A percentile compares a stretch with the other conserved stretches of the same genome.
phyloP scores from a whole-genome alignment of 805 yeast species.

The Yamadazyma tumulicola region DNA sequence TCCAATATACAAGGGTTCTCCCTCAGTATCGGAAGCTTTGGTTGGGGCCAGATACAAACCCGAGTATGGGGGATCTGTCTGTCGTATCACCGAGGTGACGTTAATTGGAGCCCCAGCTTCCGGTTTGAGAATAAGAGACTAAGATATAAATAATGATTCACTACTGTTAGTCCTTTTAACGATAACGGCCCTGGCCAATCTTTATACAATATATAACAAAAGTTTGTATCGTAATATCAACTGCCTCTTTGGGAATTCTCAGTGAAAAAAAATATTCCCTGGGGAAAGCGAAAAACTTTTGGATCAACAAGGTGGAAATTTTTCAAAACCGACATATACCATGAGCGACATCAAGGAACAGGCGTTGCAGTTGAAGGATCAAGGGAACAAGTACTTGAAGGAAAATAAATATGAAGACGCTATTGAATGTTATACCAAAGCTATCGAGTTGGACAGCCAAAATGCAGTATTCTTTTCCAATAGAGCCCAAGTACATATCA shows the following conservation, averaged over 20 bases:
- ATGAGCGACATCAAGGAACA: slow-evolving; percentile 9
- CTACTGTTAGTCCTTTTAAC: too few species aligned
- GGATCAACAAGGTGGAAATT: too few species aligned
- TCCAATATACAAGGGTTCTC: slow-evolving; percentile 81
- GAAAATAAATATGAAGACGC: slow-evolving; percentile 63
- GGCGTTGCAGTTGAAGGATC: slow-evolving; percentile 55
- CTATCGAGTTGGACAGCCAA: slow-evolving; percentile 59
- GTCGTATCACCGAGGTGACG: slow-evolving; percentile 72
- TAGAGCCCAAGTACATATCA: slow-evolving; percentile 86
- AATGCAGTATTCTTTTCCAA: slow-evolving; percentile 74
- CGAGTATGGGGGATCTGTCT: slow-evolving; percentile 72
- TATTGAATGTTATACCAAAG: slow-evolving; percentile 65
- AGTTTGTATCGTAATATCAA: too few species aligned
- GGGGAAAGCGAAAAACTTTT: too few species aligned
- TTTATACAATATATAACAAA: too few species aligned
- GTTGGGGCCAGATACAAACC: slow-evolving; percentile 86
- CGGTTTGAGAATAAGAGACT: slow-evolving; percentile 61
- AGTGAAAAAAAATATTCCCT: too few species aligned
- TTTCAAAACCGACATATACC: too few species aligned
- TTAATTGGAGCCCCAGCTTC: slow-evolving; percentile 88
- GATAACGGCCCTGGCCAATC: too few species aligned
- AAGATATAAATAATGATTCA: too few species aligned
- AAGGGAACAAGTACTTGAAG: slow-evolving; percentile 74
- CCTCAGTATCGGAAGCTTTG: slow-evolving; percentile 69
- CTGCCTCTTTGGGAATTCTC: too few species aligned